Conservation (phyloP, 2,329 filamentous ascomycete genomes). For the Trichoderma sp. region DNA sequence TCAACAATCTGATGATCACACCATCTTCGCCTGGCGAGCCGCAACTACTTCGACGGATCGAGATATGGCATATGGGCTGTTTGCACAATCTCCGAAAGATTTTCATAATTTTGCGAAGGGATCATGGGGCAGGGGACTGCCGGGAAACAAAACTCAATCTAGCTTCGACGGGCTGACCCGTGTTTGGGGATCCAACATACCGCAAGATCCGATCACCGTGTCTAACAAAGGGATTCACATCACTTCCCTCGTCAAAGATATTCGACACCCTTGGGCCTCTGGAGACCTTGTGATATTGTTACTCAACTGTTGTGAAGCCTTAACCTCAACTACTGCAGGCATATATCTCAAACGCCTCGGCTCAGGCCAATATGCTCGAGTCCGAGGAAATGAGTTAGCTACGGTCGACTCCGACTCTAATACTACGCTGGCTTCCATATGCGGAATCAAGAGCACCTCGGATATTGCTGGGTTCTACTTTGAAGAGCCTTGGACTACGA, state of each 20-base stretch:
- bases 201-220: neutral
- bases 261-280: neutral
- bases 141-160: neutral
- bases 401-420: neutral
- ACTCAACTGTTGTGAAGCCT: neutral
- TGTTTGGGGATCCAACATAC: neutral
- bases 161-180: neutral
- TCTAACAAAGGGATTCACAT: neutral
- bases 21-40: neutral
- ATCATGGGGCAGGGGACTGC: neutral
- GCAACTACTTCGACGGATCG: neutral
- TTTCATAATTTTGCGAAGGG: neutral
- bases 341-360: neutral
- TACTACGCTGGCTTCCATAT: neutral
- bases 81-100: neutral
- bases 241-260: neutral
- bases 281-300: neutral
- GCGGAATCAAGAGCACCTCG: neutral
- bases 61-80: neutral
- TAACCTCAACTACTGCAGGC: neutral
- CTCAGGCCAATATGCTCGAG: neutral
- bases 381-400: neutral
- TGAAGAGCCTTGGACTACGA: neutral
- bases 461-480: neutral
- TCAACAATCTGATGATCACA: neutral